Evolutionary conservation across 2,329 filamentous ascomycete species (phyloP), one percentile per base, ranked within the genome.

Genomic region (Pseudogymnoascus sp.): DNA sequence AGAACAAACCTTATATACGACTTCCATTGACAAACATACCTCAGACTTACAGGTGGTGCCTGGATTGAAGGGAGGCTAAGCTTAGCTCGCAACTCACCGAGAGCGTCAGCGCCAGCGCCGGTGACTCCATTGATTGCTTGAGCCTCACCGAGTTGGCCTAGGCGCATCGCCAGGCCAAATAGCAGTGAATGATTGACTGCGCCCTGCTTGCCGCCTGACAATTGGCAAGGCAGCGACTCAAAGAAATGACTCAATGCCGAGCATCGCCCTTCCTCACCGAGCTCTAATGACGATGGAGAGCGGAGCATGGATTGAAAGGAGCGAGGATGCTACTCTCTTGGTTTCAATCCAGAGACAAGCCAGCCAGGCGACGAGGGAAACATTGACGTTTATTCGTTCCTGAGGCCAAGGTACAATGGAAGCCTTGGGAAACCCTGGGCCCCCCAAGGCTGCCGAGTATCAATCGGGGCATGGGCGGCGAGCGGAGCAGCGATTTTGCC

Each of bases 301-400:
- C 51, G 51, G 51, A 57, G 51, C 51, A 34, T 8, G 3, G 51
- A 18, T 57, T 16, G 51, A 57, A 57, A 57, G n/a, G 10, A 57
- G 47, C 47, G 47, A 57, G 51, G 51, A 57, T 57, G 51, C 51
- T 57, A 34, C 51, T 57, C 51, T 11, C 51, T 57, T 34, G 51
- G 51, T 57, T 57, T 57, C 51, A 57, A 57, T 34, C 51, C 51
- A 57, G 51, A 57, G 18, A 57, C 51, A 57, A 57, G 29, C 51
- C 7, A 34, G 51, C 51, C 51, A 57, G 51, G 51, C 51, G 51
- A 57, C 51, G 51, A 57, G 16, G 51, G 11, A 57, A 57, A 34
- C 51, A 57, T 21, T 57, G 51, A 57, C 29, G 51, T 57, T 57
- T 57, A 57, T 57, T 57, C 51, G 51, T 57, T 57, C 51, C 51